phyloP scores from a whole-genome alignment of 768 basidiomycete genomes.

The Neoboletus brunneissimus region DNA sequence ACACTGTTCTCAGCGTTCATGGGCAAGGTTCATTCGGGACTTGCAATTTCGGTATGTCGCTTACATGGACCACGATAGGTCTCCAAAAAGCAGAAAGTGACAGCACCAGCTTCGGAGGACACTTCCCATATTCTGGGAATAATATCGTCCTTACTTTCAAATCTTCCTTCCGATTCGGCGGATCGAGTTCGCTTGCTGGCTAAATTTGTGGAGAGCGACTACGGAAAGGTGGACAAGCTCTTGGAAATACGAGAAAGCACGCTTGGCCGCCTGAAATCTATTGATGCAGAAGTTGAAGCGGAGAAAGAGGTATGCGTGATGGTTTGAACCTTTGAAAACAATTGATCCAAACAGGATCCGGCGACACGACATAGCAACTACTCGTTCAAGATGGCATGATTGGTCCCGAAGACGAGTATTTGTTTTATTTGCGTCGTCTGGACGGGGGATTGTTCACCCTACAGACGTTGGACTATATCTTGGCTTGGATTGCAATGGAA shows the following conservation, averaged over 20 bases:
- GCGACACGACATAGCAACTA: conserved; percentile 42
- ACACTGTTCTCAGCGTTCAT: conserved; percentile 88
- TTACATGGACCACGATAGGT: conserved; percentile 30
- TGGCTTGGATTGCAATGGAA: conserved; percentile 96
- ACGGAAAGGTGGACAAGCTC: conserved; percentile 93
- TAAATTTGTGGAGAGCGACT: conserved; percentile 91
- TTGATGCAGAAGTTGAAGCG: conserved; percentile 63
- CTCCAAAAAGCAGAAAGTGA: conserved; percentile 63
- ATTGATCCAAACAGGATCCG: neutral
- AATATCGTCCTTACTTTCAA: conserved; percentile 82
- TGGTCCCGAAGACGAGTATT: conserved; percentile 61
- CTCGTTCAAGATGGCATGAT: conserved; percentile 55
- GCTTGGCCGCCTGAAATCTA: conserved; percentile 51
- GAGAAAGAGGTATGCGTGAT: conserved; percentile 58
- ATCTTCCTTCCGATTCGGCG: conserved; percentile 81
- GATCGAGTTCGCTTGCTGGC: conserved; percentile 77
- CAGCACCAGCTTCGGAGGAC: conserved; percentile 69
- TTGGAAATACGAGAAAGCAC: conserved; percentile 82
- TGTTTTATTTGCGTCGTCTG: conserved; percentile 82
- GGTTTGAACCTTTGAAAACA: neutral
- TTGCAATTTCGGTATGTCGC: neutral
- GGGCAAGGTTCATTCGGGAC: conserved; percentile 70
- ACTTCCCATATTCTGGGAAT: conserved; percentile 85
- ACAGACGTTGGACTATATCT: conserved; percentile 89
- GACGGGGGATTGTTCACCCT: conserved; percentile 86